Conservation (phyloP, 345 rosid genomes). For the Salix koriyanagi region DNA sequence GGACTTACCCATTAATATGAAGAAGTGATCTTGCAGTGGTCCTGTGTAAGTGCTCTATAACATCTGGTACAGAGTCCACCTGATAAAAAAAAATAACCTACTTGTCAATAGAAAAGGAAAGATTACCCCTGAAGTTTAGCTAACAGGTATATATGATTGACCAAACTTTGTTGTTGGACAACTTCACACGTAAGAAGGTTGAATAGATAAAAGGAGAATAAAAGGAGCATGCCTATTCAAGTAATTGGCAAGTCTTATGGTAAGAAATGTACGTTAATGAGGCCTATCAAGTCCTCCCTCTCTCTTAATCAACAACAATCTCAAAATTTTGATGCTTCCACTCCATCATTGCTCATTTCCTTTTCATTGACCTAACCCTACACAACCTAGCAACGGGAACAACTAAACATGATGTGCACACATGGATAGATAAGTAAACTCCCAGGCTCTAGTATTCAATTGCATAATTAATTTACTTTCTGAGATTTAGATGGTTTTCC, state of each 20-base stretch:
- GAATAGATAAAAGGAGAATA: background rate
- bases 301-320: background rate
- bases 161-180: background rate
- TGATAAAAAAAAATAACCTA: conserved; percentile 31
- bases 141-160: background rate
- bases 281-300: background rate
- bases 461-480: background rate
- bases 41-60: conserved; percentile 69
- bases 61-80: conserved; percentile 90
- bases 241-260: background rate
- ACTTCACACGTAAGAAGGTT: background rate
- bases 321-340: background rate
- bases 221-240: background rate
- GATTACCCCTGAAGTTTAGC: background rate
- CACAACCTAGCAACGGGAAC: background rate
- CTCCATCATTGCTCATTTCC: background rate
- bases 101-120: background rate
- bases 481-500: background rate
- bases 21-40: conserved; percentile 85
- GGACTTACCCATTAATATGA: conserved; percentile 83
- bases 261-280: background rate
- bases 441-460: background rate
- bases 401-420: background rate
- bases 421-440: background rate
- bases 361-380: background rate